These are phyloP conservation scores for Pelargonium cotyledonis DNA, from an alignment of 441 rosid genomes.

Conservation along the genomic window DNA sequence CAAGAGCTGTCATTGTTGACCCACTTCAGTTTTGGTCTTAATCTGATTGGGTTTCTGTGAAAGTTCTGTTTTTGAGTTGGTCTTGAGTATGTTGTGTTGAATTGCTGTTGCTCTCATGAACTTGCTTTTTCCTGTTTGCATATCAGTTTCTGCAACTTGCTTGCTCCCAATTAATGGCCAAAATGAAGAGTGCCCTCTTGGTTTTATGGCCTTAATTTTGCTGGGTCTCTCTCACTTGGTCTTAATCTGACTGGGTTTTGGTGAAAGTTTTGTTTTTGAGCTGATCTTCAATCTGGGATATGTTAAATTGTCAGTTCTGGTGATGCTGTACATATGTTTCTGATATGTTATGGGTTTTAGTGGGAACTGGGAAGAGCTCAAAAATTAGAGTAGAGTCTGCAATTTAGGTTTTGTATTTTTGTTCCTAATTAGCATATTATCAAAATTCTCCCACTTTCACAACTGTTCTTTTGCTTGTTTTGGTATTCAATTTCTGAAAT, in stretches of 20 bases:
- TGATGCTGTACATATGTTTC: neutral
- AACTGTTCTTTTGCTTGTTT: neutral
- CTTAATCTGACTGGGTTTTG: neutral
- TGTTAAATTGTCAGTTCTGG: neutral
- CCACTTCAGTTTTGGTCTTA: too few species aligned
- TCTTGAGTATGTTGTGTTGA: too few species aligned
- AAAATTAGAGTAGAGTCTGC: neutral
- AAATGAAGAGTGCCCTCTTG: conserved; percentile 2
- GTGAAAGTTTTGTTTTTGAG: neutral
- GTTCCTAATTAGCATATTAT: neutral
- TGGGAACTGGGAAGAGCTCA: neutral
- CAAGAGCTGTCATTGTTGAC: too few species aligned
- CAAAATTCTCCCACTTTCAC: neutral
- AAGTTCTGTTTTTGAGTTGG: too few species aligned
- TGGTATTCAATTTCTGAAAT: neutral
- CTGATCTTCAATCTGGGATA: neutral
- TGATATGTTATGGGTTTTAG: conserved; percentile 4
- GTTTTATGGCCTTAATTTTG: neutral
- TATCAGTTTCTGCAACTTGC: neutral
- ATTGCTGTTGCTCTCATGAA: too few species aligned
- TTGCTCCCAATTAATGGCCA: conserved; percentile 1
- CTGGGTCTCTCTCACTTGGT: neutral
- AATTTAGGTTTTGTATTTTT: neutral
- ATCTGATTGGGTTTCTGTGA: too few species aligned
- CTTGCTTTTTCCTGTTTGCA: neutral